These are phyloP conservation scores for Teunomyces atbi DNA, from an alignment of 805 yeast species.

Conservation along the genomic window DNA sequence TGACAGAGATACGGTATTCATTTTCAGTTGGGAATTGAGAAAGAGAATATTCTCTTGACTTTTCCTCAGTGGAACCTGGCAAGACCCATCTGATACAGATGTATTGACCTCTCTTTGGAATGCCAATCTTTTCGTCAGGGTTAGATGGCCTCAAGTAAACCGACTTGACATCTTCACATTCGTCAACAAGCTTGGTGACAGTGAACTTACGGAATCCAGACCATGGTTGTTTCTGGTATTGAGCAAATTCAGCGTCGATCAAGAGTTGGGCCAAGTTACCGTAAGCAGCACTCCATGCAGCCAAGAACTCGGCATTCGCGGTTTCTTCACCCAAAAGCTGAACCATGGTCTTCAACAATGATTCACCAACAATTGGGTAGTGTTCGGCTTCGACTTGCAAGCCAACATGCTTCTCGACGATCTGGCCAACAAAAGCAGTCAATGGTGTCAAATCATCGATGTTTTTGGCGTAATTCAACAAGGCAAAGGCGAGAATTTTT, in stretches of 20 bases:
- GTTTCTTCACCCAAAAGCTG: slow-evolving; percentile 52
- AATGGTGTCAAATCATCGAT: slow-evolving; percentile 59
- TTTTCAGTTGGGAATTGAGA: slow-evolving; percentile 35
- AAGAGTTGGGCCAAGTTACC: slow-evolving; percentile 59
- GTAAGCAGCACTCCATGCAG: slow-evolving; percentile 68
- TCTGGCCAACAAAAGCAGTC: slow-evolving; percentile 52
- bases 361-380: slow-evolving; percentile 61
- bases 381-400: slow-evolving; percentile 62
- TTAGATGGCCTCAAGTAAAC: slow-evolving; percentile 40
- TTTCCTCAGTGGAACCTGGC: slow-evolving; percentile 40
- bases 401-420: slow-evolving; percentile 66
- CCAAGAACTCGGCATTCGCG: slow-evolving; percentile 58
- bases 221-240: slow-evolving; percentile 51
- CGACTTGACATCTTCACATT: slow-evolving; percentile 48
- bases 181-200: slow-evolving; percentile 41
- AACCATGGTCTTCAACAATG: slow-evolving; percentile 52
- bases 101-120: slow-evolving; percentile 48
- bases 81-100: slow-evolving; percentile 32
- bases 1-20: slow-evolving; percentile 60
- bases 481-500: slow-evolving; percentile 59
- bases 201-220: slow-evolving; percentile 53
- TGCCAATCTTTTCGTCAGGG: slow-evolving; percentile 35
- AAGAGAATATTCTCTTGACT: slow-evolving; percentile 59
- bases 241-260: slow-evolving; percentile 51
- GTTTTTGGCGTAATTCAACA: slow-evolving; percentile 59